These are phyloP conservation scores for Fragaria iinumae DNA, from an alignment of 306 rosid species.

Conservation along the genomic window DNA sequence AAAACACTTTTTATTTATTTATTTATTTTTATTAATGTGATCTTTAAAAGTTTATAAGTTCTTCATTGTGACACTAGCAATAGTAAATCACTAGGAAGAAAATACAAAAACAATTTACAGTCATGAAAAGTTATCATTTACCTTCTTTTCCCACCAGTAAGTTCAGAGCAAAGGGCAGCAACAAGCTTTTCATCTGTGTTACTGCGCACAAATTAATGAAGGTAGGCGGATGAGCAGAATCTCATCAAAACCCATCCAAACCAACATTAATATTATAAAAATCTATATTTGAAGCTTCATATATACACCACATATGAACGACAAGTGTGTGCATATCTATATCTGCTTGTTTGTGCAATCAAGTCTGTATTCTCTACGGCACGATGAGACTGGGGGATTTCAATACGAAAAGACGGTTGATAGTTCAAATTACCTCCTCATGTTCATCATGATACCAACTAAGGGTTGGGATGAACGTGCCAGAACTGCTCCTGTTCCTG, in stretches of 20 bases:
- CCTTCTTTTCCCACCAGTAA: conserved; percentile 56
- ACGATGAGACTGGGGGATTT: background rate
- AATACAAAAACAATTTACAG: background rate
- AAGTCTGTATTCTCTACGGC: background rate
- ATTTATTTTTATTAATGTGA: background rate
- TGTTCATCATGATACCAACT: conserved; percentile 95
- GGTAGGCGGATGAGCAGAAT: conserved; percentile 5
- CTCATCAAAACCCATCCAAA: background rate
- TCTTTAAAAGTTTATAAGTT: background rate
- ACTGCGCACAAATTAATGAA: conserved; percentile 47
- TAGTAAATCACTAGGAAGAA: background rate
- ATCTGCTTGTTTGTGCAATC: background rate
- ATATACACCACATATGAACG: background rate
- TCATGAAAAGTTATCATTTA: conserved; percentile 16
- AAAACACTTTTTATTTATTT: too few relatives aligned
- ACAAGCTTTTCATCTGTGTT: conserved; percentile 89
- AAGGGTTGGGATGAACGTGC: conserved; percentile 98
- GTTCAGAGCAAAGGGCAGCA: conserved; percentile 75
- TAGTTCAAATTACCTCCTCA: conserved; percentile 77
- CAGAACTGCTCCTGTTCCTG: conserved; percentile 93
- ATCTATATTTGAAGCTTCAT: background rate
- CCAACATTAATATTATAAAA: background rate
- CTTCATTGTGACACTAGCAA: background rate
- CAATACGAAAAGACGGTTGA: conserved; percentile 18
- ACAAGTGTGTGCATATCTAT: background rate